Base-by-base conservation (phyloP, 2,329 filamentous ascomycete species). In the Periconia sp. region DNA sequence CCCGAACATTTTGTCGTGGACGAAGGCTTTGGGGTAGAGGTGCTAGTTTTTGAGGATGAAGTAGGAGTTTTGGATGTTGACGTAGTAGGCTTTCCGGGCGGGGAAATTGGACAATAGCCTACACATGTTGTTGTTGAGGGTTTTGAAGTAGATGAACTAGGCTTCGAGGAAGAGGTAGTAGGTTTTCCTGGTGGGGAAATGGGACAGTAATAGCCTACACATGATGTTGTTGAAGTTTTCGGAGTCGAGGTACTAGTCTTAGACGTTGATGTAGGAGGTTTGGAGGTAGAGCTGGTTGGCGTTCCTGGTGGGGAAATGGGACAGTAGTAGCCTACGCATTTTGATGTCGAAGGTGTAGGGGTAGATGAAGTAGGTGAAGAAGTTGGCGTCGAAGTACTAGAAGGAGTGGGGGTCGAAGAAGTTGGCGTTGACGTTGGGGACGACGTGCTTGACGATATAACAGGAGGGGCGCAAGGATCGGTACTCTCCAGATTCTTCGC, bases 401-500 rank as follows among this genome's bases (percentile, higher is more conserved):
- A 30, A 23, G 20, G 27, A 5, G 44, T 18, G 13, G 44, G 44
- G 20, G 44, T 46, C 8, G 44, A 17, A 23, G 46, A 33, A 15
- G 41, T 50, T 2, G 54, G 41, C 8, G 54, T 47, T n/a, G 57
- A 35, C 17, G 55, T 47, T 6, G 57, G 31, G 19, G 51, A 31
- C 35, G 43, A 17, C 41, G 18, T 41, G 20, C 33, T 50, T 15
- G 45, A 52, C 13, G 47, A 49, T 47, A 59, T 46, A 47, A 57
- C 27, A 6, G 57, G 57, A 18, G 54, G 57, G 15, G 33, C 57
- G 41, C 57, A 59, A 5, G 54, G 57, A 3, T 59, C 52, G 10
- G 54, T 59, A 1, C 52, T 55, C 43, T 59, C 54, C 8, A 60
- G 49, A 41, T 54, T 56, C 50, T 57, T 60, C 15, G 57, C 57